These are phyloP conservation scores for Aspergillus nanangensis DNA, from an alignment of 495 filamentous ascomycete species.

Conservation along the genomic window DNA sequence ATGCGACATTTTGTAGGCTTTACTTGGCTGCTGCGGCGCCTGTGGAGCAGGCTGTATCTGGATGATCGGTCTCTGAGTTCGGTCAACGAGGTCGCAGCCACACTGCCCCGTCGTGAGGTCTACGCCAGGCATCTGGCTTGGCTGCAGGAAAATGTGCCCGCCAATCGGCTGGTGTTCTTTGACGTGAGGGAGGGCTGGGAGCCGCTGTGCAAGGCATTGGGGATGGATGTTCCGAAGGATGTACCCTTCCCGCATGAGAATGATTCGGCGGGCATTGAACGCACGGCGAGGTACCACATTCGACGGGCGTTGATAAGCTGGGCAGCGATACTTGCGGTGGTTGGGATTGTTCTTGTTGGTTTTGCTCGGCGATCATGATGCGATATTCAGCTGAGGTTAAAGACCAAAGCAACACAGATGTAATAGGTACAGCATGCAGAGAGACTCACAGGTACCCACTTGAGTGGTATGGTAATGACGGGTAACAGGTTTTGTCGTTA, in stretches of 20 bases:
- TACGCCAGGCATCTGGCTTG: constrained; percentile 22
- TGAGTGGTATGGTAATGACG: too few species aligned
- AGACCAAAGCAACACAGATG: too few species aligned
- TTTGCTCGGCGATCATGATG: too few species aligned
- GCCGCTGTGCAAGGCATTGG: constrained; percentile 45
- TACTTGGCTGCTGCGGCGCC: constrained; percentile 5
- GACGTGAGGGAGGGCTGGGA: constrained; percentile 46
- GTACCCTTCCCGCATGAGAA: constrained; percentile 36
- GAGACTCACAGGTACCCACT: too few species aligned
- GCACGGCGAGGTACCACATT: constrained; percentile 11
- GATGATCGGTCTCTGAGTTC: background rate
- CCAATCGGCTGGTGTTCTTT: constrained; percentile 42
- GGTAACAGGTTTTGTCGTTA: too few species aligned
- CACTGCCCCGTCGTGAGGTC: too few species aligned
- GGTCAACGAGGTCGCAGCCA: too few species aligned
- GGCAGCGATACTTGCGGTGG: constrained; percentile 7
- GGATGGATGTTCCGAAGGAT: constrained; percentile 32
- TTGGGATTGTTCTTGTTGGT: background rate
- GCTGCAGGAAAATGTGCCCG: constrained; percentile 36
- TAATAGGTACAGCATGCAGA: too few species aligned
- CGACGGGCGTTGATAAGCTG: constrained; percentile 12
- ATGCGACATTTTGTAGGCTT: constrained; percentile 20
- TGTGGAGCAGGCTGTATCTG: constrained; percentile 17
- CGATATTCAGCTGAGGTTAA: too few species aligned
- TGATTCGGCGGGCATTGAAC: constrained; percentile 16